phyloP scores from a whole-genome alignment of 2,329 filamentous ascomycete species.

The Trichoderma semiorbis region DNA sequence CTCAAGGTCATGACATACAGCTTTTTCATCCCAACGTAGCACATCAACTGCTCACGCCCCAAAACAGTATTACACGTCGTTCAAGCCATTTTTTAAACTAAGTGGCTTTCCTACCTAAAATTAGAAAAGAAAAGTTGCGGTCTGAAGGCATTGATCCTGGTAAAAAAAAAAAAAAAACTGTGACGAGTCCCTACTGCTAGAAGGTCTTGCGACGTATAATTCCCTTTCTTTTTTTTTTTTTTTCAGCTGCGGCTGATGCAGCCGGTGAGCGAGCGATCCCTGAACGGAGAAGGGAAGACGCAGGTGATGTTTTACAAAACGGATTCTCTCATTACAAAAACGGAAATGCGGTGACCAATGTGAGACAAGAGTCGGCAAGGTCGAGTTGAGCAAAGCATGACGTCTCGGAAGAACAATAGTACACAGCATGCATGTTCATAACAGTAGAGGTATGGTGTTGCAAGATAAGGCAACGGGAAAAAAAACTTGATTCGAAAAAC shows the following conservation, averaged over 20 bases:
- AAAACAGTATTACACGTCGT: not conserved
- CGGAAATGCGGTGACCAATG: not conserved
- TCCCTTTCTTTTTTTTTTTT: not conserved
- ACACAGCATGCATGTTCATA: not conserved
- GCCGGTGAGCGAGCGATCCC: not conserved
- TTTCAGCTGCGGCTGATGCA: constrained; percentile 11
- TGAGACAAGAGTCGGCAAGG: not conserved
- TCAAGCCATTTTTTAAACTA: not conserved
- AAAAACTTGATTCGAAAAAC: not conserved
- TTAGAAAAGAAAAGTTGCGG: not conserved
- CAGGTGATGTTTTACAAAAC: not conserved
- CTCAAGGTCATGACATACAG: not conserved
- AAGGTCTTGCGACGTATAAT: not conserved
- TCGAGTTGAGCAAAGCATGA: not conserved
- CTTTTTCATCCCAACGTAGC: not conserved
- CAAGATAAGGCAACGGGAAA: not conserved
- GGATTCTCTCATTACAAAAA: not conserved
- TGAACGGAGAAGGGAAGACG: not conserved
- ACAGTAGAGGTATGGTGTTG: not conserved
- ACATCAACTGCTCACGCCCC: not conserved
- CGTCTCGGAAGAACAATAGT: not conserved
- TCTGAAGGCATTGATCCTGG: not conserved
- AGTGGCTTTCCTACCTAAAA: not conserved
- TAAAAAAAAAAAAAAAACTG: not conserved
- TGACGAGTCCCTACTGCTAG: not conserved